Conservation (phyloP, 345 rosid species). For the Kandelia obovata region DNA sequence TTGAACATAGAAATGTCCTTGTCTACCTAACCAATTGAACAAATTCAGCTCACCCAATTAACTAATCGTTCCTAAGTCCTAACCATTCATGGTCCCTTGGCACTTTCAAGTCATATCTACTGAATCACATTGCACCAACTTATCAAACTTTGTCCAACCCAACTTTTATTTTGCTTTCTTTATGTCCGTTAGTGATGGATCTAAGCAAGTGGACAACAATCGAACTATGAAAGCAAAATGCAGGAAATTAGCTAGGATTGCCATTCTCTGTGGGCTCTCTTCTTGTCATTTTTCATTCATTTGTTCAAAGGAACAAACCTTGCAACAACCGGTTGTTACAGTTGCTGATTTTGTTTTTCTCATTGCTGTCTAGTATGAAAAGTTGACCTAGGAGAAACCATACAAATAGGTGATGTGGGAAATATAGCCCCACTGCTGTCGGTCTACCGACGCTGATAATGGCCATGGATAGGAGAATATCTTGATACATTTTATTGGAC, state of each 20-base stretch:
- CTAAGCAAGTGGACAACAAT: neutral
- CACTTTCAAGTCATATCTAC: too few relatives aligned
- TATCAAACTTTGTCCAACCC: too few relatives aligned
- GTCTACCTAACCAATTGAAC: conserved; percentile 3
- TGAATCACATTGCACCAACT: too few relatives aligned
- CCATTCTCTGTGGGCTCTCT: conserved; percentile 17
- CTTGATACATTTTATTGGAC: conserved; percentile 9
- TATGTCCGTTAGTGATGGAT: neutral
- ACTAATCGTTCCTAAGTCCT: too few relatives aligned
- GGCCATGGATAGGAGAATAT: neutral
- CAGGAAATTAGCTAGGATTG: conserved; percentile 10
- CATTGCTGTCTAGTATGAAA: neutral
- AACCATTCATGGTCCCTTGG: too few relatives aligned
- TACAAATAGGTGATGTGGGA: conserved; percentile 26
- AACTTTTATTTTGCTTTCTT: too few relatives aligned
- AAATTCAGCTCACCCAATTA: conserved; percentile 1
- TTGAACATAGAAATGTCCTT: conserved; percentile 10
- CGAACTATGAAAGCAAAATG: conserved; percentile 3
- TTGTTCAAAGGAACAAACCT: conserved; percentile 10
- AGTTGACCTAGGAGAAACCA: neutral
- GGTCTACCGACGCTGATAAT: conserved; percentile 22
- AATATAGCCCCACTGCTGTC: conserved; percentile 23
- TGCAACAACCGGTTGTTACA: conserved; percentile 26
- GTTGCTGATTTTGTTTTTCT: conserved; percentile 10
- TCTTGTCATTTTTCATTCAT: conserved; percentile 25